These are phyloP conservation scores for Dimocarpus longan DNA, from an alignment of 345 rosid species.

Conservation along the genomic window DNA sequence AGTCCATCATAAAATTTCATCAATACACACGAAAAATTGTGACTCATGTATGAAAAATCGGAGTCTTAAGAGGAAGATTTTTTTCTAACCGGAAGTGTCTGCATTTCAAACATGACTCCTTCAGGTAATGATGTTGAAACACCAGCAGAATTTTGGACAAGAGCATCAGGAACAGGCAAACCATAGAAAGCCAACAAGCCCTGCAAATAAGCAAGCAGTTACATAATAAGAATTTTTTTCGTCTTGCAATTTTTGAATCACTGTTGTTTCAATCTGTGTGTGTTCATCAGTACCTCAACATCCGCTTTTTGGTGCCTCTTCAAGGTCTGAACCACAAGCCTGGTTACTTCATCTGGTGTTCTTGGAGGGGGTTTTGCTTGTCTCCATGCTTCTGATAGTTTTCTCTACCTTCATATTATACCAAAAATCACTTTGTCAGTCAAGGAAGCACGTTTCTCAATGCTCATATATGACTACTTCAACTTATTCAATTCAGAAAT, in stretches of 20 bases:
- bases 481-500: background rate
- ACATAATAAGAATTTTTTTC: background rate
- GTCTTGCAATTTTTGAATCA: background rate
- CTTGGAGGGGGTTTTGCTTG: conserved; percentile 70
- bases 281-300: conserved; percentile 62
- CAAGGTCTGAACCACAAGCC: conserved; percentile 60
- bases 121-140: conserved; percentile 49
- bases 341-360: conserved; percentile 70
- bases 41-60: too few species aligned
- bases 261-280: too few species aligned
- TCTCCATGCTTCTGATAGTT: conserved; percentile 79
- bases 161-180: conserved; percentile 57
- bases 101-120: conserved; percentile 61
- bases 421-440: background rate
- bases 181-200: conserved; percentile 83
- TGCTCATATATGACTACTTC: background rate
- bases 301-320: conserved; percentile 67
- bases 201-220: conserved; percentile 23
- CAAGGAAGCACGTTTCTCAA: background rate
- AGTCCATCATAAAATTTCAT: conserved; percentile 29
- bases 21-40: background rate
- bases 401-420: conserved; percentile 63
- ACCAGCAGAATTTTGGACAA: conserved; percentile 36
- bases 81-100: conserved; percentile 67
- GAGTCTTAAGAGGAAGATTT: background rate